Evolutionary conservation across 2,329 filamentous ascomycete genomes (phyloP), one percentile per base, ranked within the genome.

Genomic region (Colletotrichum trifolii): DNA sequence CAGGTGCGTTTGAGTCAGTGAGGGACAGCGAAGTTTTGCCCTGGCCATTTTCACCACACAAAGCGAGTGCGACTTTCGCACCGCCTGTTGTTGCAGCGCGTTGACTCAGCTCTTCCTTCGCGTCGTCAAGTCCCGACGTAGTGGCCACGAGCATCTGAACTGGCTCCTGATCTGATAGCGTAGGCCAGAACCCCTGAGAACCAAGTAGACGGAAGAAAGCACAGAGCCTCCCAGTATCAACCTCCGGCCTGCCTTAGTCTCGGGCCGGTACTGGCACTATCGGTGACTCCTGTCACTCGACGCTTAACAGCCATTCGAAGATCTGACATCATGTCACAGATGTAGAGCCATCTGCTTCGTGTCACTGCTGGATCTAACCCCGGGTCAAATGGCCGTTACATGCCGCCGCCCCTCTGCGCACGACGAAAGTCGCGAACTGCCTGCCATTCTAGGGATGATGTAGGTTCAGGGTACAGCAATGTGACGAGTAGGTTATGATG

Each of bases 271-370:
- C 47, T 25, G 25, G 25, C 25, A 25, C 25, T 25, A 40, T 43
- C 48, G 17, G 58, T 57, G 63, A 60, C 60, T 60, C 54, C 38
- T 59, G 60, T 66, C 64, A 60, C 54, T 60, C 50, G 53, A 60
- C 43, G 47, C 42, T 47, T 40, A 48, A 60, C 64, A 66, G 43
- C 64, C 55, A 39, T 43, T 59, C 47, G 54, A 54, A 15, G 13
- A n/a, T 33, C 33, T 66, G 36, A 12, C 43, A 52, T 17, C 40
- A n/a, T 25, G 3, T 25, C 4, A 25, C 25, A 25, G 25, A 5
- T 25, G 25, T 25, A 25, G 25, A 25, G 25, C 25, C 25, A 25
- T 25, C 25, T 25, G 25, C 25, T 25, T 25, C 25, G 25, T 25
- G 25, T 25, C 38, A 10, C 38, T 17, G 36, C 33, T 54, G 47